Base-by-base conservation (phyloP, 73 alveolate genomes). In the Symbiodinium natans region DNA sequence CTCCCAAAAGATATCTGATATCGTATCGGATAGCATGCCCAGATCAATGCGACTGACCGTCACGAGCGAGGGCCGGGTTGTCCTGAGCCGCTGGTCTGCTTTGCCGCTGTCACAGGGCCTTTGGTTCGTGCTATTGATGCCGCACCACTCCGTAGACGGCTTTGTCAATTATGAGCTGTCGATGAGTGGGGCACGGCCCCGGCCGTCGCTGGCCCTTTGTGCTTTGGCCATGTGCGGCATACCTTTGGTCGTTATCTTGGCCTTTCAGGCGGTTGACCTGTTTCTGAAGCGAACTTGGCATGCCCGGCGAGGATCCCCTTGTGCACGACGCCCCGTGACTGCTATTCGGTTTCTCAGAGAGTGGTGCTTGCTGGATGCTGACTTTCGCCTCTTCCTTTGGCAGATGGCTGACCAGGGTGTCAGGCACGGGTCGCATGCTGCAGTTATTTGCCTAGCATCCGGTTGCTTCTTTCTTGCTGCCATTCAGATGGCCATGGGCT, bases 361-460 rank as follows among this genome's bases (percentile, higher is more conserved):
- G 80, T 63, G 80, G 80, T 63, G 80, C 80, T 36, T 63, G 36
- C 80, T 63, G 80, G 80, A 63, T 63, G 80, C 33, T 2, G 80
- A 29, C 40, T 63, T 63, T n/a, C 80, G 80, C 15, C 29, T 13
- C 2, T 63, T 63, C 33, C 80, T 63, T 11, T 63, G 80, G 80
- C 38, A 29, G 80, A 63, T 11, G 36, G 80, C 80, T 23, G 80
- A 63, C 19, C 36, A 25, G 19, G 40, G 38, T 36, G 13, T 63
- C 80, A 25, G 80, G 36, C 80, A 36, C 27, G 80, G 80, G 27
- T 63, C 80, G 80, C 80, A 63, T 29, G 80, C 80, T 27, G 80
- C 80, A 63, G 27, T 63, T 63, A 63, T 63, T 63, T 63, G 80
- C 40, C 19, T 63, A 11, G 19, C 80, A 23, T 31, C 80, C 17